Percentiles rank a stretch among this genome's conserved stretches.
Conservation (phyloP, 208 protist genomes). For the Leishmania aethiopica region DNA sequence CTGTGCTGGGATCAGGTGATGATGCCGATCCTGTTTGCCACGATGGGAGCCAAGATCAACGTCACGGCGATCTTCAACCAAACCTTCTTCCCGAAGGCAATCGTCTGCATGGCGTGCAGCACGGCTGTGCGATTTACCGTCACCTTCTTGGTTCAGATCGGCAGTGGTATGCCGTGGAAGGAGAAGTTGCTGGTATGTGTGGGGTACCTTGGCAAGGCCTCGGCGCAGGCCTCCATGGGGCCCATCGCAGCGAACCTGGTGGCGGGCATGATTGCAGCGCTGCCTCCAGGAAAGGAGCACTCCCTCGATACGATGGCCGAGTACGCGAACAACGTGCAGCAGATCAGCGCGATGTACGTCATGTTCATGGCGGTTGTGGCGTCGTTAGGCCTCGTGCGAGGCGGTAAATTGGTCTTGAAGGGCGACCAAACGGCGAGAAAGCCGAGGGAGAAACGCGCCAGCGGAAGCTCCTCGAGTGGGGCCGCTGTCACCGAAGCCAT, state of each 20-base stretch:
- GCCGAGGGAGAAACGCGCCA: neutral
- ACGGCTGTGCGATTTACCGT: conserved; percentile 58
- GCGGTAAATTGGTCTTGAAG: conserved; percentile 50
- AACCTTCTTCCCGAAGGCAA: conserved; percentile 69
- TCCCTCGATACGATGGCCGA: conserved; percentile 31
- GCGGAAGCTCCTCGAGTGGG: neutral
- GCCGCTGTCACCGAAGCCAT: neutral
- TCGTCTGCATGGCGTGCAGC: conserved; percentile 62
- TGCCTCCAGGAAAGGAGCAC: conserved; percentile 25
- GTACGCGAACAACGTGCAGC: conserved; percentile 73
- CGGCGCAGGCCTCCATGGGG: conserved; percentile 77
- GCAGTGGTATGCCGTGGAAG: conserved; percentile 48
- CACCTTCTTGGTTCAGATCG: conserved; percentile 57
- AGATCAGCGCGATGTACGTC: conserved; percentile 77
- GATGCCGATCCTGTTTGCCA: conserved; percentile 75
- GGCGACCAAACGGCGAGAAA: conserved; percentile 19
- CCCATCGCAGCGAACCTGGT: conserved; percentile 68
- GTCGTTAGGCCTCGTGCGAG: conserved; percentile 61
- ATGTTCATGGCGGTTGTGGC: conserved; percentile 80
- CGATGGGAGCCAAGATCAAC: conserved; percentile 75
- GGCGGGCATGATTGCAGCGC: conserved; percentile 36
- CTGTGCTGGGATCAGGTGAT: conserved; percentile 73
- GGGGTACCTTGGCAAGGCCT: conserved; percentile 75
- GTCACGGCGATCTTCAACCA: conserved; percentile 66
- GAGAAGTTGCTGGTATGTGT: conserved; percentile 72